A percentile compares a stretch with the other conserved stretches of the same genome.
Evolutionary conservation across 1,284 basidiomycete species (phyloP).

Genomic region (Apiotrichum akiyoshidainum): DNA sequence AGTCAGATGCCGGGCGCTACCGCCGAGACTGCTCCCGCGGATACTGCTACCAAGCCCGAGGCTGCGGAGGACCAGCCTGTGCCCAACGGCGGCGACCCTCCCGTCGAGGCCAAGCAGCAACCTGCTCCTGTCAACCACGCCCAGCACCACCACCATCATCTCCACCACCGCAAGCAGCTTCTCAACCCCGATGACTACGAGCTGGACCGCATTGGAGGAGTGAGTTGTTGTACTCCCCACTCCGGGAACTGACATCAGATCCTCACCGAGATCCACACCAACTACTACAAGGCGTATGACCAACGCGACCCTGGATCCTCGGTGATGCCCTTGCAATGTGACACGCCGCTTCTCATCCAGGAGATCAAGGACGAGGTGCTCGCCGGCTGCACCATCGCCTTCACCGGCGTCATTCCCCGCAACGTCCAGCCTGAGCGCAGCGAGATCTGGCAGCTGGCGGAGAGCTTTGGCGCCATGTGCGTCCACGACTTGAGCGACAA

Average conservation of each 20-base stretch:
- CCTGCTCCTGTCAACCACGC: not conserved
- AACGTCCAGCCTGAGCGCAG: conserved; percentile 67
- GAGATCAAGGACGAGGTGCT: conserved; percentile 72
- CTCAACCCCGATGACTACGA: conserved; percentile 87
- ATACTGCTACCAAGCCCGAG: not conserved
- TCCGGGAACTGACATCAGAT: conserved; percentile 55
- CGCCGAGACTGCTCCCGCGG: not conserved
- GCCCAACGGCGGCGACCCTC: conserved; percentile 8
- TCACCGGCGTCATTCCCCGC: conserved; percentile 90
- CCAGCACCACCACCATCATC: conserved; percentile 15
- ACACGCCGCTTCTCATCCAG: conserved; percentile 58
- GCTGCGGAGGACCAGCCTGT: not conserved
- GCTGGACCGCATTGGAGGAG: conserved; percentile 69
- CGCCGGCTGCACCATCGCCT: conserved; percentile 73
- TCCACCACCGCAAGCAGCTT: conserved; percentile 54
- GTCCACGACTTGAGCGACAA: conserved; percentile 63
- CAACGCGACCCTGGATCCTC: conserved; percentile 8
- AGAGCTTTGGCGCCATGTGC: conserved; percentile 82
- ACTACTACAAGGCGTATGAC: conserved; percentile 61
- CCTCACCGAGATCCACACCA: conserved; percentile 68
- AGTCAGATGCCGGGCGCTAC: too few species aligned
- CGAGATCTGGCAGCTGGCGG: conserved; percentile 82
- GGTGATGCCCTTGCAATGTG: conserved; percentile 24
- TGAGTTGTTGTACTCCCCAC: conserved; percentile 54
- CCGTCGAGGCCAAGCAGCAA: conserved; percentile 6